phyloP scores from a whole-genome alignment of 257 asterid genomes.

The Galeopsis tetrahit region DNA sequence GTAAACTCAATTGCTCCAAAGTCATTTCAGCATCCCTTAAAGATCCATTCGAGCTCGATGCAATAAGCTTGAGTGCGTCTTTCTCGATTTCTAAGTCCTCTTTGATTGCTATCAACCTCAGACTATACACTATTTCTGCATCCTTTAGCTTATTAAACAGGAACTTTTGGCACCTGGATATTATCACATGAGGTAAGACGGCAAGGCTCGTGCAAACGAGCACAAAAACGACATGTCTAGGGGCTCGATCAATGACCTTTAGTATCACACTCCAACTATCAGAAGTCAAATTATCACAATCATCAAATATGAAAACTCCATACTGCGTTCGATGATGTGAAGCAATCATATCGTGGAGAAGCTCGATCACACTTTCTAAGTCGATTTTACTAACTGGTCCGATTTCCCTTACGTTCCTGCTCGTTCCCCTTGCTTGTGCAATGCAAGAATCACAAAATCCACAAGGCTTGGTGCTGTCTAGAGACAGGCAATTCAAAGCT shows the following conservation, averaged over 20 bases:
- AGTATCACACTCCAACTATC: slow-evolving; percentile 79
- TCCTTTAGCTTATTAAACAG: slow-evolving; percentile 84
- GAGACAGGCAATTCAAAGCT: slow-evolving; percentile 79
- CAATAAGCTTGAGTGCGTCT: slow-evolving; percentile 86
- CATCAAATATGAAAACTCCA: slow-evolving; percentile 76
- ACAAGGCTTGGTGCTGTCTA: slow-evolving; percentile 79
- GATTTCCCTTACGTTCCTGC: slow-evolving; percentile 65
- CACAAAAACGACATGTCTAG: slow-evolving; percentile 70
- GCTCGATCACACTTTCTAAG: slow-evolving; percentile 57
- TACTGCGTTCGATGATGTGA: slow-evolving; percentile 54
- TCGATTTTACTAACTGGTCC: slow-evolving; percentile 71
- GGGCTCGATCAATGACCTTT: slow-evolving; percentile 75
- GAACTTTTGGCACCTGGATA: slow-evolving; percentile 92
- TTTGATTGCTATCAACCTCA: slow-evolving; percentile 79
- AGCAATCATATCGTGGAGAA: slow-evolving; percentile 51
- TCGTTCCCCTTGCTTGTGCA: slow-evolving; percentile 62
- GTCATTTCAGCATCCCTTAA: slow-evolving; percentile 97
- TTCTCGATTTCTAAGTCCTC: slow-evolving; percentile 77
- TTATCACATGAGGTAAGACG: slow-evolving; percentile 75
- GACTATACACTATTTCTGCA: slow-evolving; percentile 71
- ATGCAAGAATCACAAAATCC: slow-evolving; percentile 75
- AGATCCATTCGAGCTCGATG: slow-evolving; percentile 89
- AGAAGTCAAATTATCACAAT: slow-evolving; percentile 67
- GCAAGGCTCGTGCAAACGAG: slow-evolving; percentile 85
- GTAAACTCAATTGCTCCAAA: slow-evolving; percentile 80